Conservation (phyloP, 2,329 filamentous ascomycete species). For the Bipolaris bicolor region DNA sequence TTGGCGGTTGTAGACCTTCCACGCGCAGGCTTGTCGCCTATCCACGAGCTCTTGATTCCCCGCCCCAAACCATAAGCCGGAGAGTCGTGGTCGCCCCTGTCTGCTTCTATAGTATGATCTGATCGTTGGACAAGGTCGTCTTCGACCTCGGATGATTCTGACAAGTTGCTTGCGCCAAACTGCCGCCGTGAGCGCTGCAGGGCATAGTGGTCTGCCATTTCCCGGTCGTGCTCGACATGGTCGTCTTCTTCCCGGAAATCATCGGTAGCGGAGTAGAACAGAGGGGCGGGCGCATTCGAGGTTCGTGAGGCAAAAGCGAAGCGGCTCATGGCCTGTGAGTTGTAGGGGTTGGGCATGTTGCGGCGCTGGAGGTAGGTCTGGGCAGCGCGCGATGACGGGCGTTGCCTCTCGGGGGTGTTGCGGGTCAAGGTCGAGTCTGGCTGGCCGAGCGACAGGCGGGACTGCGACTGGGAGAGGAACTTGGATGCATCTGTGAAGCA, state of each 20-base stretch:
- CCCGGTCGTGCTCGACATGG: constrained; percentile 85
- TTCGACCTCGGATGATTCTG: constrained; percentile 84
- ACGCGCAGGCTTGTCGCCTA: constrained; percentile 54
- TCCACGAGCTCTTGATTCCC: constrained; percentile 65
- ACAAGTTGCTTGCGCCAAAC: constrained; percentile 81
- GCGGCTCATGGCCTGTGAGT: constrained; percentile 68
- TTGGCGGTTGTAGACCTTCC: constrained; percentile 47
- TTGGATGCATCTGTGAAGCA: constrained; percentile 80
- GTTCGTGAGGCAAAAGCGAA: constrained; percentile 83
- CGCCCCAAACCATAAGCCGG: constrained; percentile 52
- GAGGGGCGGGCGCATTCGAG: constrained; percentile 77
- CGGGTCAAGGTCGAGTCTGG: constrained; percentile 55
- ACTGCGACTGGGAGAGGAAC: constrained; percentile 97
- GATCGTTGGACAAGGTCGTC: constrained; percentile 62
- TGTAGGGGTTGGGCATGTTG: constrained; percentile 75
- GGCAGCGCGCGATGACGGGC: constrained; percentile 55
- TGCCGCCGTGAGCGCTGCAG: constrained; percentile 88
- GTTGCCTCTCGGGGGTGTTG: constrained; percentile 55
- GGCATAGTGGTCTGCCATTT: constrained; percentile 93
- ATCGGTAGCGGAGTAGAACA: constrained; percentile 93
- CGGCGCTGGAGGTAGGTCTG: constrained; percentile 58
- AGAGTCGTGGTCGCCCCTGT: constrained; percentile 49
- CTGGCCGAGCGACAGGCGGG: constrained; percentile 76
- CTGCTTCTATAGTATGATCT: constrained; percentile 60
- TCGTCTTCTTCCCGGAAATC: constrained; percentile 94